Conservation (phyloP, 768 basidiomycete genomes). For the Termitomyces sp. region DNA sequence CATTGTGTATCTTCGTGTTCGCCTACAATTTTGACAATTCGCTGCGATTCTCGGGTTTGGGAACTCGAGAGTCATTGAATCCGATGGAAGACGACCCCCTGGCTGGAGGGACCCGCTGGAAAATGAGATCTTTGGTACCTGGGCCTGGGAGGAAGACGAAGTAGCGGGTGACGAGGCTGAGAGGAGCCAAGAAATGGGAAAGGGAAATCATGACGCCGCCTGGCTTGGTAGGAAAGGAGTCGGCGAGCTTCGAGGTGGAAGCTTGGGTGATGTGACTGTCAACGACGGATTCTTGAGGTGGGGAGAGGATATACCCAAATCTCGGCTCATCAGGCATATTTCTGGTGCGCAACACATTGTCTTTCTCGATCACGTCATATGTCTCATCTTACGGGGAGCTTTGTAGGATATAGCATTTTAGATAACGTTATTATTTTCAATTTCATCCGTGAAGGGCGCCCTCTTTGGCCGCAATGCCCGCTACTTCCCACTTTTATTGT, state of each 20-base stretch:
- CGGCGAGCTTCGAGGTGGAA: slow-evolving; percentile 23
- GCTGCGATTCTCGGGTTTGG: slow-evolving; percentile 46
- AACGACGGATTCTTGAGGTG: slow-evolving; percentile 56
- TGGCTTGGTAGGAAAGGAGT: slow-evolving; percentile 37
- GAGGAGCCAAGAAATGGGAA: slow-evolving; percentile 38
- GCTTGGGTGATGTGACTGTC: slow-evolving; percentile 36
- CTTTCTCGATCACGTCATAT: neutral
- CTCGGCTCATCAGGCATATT: slow-evolving; percentile 57
- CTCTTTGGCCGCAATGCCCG: no score
- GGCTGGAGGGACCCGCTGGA: slow-evolving; percentile 61
- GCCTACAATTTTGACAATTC: slow-evolving; percentile 74
- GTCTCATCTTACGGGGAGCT: neutral
- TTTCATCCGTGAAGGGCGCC: no score
- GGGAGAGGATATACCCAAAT: slow-evolving; percentile 52
- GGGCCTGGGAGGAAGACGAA: slow-evolving; percentile 61
- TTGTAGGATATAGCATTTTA: slow-evolving; percentile 75
- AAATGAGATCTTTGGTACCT: slow-evolving; percentile 62
- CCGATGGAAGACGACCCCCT: slow-evolving; percentile 46
- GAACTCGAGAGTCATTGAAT: slow-evolving; percentile 31
- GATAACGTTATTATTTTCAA: slow-evolving; percentile 79
- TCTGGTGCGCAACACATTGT: slow-evolving; percentile 45
- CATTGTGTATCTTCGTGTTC: slow-evolving; percentile 62
- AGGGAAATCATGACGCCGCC: slow-evolving; percentile 40
- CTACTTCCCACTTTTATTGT: no score
- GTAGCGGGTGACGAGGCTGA: slow-evolving; percentile 56